Conservation (phyloP, 2,329 filamentous ascomycete genomes). For the Aspergillus niger region DNA sequence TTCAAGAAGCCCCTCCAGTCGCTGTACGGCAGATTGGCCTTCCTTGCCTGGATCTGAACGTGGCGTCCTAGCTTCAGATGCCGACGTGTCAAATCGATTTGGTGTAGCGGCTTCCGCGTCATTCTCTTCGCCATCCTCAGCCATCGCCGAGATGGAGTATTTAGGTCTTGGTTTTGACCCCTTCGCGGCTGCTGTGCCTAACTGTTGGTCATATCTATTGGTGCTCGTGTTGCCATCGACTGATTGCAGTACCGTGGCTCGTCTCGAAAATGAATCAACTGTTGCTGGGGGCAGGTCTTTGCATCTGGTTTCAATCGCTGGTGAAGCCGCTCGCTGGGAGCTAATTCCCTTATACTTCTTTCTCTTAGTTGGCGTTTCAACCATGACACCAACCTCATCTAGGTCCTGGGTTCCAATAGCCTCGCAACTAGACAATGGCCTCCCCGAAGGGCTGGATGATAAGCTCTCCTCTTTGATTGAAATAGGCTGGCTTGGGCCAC, state of each 20-base stretch:
- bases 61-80: neutral
- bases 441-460: slow-evolving; percentile 36
- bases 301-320: neutral
- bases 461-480: slow-evolving; percentile 40
- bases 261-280: slow-evolving; percentile 7
- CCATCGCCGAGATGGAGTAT: slow-evolving; percentile 47
- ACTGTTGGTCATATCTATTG: slow-evolving; percentile 6
- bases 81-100: neutral
- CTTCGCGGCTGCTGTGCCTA: slow-evolving; percentile 41
- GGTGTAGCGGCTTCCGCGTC: neutral
- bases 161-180: slow-evolving; percentile 26
- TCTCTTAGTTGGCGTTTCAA: slow-evolving; percentile 46
- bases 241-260: slow-evolving; percentile 26
- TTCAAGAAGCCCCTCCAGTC: slow-evolving; percentile 39
- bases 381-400: slow-evolving; percentile 49
- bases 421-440: slow-evolving; percentile 12
- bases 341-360: slow-evolving; percentile 9
- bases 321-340: neutral
- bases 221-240: slow-evolving; percentile 31
- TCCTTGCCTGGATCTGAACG: neutral
- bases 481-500: slow-evolving; percentile 19
- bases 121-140: slow-evolving; percentile 53
- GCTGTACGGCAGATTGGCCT: slow-evolving; percentile 18
- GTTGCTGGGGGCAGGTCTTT: neutral
- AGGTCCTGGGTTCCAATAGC: slow-evolving; percentile 63